Base-by-base conservation (phyloP, 192 early-diverging fungal species). In the Dimargaris cristalligena region DNA sequence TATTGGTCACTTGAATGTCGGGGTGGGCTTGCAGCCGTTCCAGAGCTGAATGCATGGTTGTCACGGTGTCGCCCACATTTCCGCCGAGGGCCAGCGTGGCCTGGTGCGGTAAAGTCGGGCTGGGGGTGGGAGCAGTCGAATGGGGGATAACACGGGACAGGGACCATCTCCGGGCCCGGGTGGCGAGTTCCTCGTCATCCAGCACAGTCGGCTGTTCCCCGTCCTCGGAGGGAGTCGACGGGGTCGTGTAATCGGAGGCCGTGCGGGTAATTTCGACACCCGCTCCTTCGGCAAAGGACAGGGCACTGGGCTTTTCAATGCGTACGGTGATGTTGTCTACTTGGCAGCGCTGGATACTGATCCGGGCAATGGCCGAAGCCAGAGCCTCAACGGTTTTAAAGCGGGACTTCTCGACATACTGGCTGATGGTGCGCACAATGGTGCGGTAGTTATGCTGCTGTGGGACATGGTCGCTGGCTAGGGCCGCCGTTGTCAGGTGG, bases 341-440 rank as follows among this genome's bases (percentile, higher is more conserved):
- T 59, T 87, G 74, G 66, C 89, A 94, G 57, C 84, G 77, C 60
- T 80, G 76, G 49, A 92, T 73, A 25, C 84, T 78, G 22, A 88
- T 75, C 28, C 80, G 71, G 14, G 92, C 92, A 9, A 94, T 74
- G 14, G 83, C 80, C 3, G 84, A 83, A 23, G 84, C 86, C 66
- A 97, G 80, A 9, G 90, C 92, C 74, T 99, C 96, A n/a, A 97
- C 75, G 2, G 96, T 99, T 71, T 90, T 87, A 75, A 87, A 99
- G 4, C 73, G 77, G 18, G 90, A 89, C 26, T 79, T 71, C 65
- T 94, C 96, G 25, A 94, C 90, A 55, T 86, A 80, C 47, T 83
- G 65, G 25, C 81, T 80, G 32, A 95, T 79, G 2, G 78, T 80
- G 26, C 88, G 80, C 16, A 88, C 88, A 51, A 97, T 86, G n/a